Percentiles rank a stretch among this genome's conserved stretches.
Conservation (phyloP, 2,329 filamentous ascomycete genomes). For the Fusarium hainanense region DNA sequence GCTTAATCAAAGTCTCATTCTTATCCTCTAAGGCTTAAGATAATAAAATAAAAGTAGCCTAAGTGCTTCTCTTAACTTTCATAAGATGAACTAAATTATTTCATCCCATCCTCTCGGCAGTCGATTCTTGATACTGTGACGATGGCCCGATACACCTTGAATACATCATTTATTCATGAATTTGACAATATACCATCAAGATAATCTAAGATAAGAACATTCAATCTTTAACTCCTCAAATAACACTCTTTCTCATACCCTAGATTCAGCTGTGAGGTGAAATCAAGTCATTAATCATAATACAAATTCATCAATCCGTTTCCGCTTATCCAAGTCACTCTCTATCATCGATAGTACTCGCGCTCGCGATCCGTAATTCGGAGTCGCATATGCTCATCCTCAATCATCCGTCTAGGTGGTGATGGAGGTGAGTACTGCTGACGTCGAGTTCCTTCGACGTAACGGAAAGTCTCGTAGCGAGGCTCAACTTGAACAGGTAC, state of each 20-base stretch:
- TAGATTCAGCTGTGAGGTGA: neutral
- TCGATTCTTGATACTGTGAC: neutral
- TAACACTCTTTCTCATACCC: slow-evolving; percentile 11
- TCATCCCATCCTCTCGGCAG: neutral
- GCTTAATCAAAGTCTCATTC: neutral
- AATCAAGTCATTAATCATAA: slow-evolving; percentile 38
- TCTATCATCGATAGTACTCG: slow-evolving; percentile 47
- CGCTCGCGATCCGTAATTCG: slow-evolving; percentile 51
- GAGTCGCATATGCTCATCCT: slow-evolving; percentile 46
- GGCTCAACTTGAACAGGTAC: slow-evolving; percentile 55
- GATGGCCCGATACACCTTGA: neutral
- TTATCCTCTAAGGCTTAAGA: neutral
- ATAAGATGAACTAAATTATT: neutral
- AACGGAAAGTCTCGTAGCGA: slow-evolving; percentile 62
- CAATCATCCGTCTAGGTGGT: slow-evolving; percentile 49
- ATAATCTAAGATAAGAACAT: neutral
- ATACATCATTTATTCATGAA: neutral
- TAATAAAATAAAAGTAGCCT: neutral
- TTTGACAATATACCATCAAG: neutral
- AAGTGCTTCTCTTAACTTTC: neutral
- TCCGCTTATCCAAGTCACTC: neutral
- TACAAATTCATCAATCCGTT: slow-evolving; percentile 29
- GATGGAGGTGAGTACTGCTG: slow-evolving; percentile 46
- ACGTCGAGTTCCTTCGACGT: slow-evolving; percentile 62
- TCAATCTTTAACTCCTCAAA: slow-evolving; percentile 31